phyloP scores from a whole-genome alignment of 257 asterid genomes.

The Nicotiana tomentosiformis region DNA sequence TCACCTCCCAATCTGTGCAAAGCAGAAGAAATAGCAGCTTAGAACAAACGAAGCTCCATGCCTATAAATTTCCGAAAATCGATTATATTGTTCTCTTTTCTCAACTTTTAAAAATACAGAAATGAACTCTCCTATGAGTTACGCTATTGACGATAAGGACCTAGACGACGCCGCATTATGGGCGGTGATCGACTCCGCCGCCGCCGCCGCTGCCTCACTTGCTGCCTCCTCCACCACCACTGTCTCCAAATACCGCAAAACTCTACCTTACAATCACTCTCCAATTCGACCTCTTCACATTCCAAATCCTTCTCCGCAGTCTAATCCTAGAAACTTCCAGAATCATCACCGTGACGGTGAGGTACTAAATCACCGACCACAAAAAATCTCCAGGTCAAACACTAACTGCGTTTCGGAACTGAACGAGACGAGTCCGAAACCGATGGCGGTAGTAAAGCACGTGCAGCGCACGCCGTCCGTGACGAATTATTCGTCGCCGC shows the following conservation, averaged over 20 bases:
- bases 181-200: conserved; percentile 96
- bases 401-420: conserved; percentile 25
- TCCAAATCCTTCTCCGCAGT: conserved; percentile 42
- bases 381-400: conserved; percentile 36
- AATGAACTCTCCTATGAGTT: conserved; percentile 42
- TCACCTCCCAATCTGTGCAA: too few species aligned
- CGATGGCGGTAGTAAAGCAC: conserved; percentile 63
- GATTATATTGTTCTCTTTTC: too few species aligned
- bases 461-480: conserved; percentile 41
- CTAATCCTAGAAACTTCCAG: conserved; percentile 26
- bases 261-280: conserved; percentile 35
- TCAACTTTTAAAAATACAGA: background rate
- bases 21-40: too few species aligned
- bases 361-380: conserved; percentile 52
- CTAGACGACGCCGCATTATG: conserved; percentile 92
- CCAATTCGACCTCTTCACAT: conserved; percentile 58
- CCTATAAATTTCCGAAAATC: too few species aligned
- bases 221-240: conserved; percentile 27
- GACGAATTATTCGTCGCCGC: conserved; percentile 30
- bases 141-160: conserved; percentile 60
- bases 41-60: too few species aligned
- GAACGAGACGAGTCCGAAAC: conserved; percentile 32
- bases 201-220: conserved; percentile 63
- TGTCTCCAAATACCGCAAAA: conserved; percentile 27
- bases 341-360: conserved; percentile 43